Evolutionary conservation across 108 stramenopile species (phyloP).

Genomic region (Nitzschia putrida): DNA sequence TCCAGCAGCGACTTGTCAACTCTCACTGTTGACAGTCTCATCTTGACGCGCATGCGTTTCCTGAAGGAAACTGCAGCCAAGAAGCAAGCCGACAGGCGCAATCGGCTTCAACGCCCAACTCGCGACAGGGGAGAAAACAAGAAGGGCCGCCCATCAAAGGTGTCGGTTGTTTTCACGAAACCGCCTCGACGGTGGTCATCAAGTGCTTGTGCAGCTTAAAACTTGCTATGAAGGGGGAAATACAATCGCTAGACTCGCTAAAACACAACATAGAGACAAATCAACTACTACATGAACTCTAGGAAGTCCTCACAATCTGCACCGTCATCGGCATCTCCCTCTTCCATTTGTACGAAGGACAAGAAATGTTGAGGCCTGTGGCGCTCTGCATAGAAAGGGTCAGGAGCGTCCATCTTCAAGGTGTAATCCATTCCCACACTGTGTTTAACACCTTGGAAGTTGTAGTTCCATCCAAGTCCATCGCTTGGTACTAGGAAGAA

Average conservation of each 20-base stretch:
- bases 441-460: conserved; percentile 98
- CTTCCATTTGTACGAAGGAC: conserved; percentile 96
- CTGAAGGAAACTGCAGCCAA: not conserved
- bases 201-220: conserved; percentile 3
- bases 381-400: conserved; percentile 93
- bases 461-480: conserved; percentile 97
- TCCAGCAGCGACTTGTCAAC: not conserved
- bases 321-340: conserved; percentile 75
- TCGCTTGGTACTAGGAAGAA: conserved; percentile 97
- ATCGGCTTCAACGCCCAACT: too few species aligned
- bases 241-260: not conserved
- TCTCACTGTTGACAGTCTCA: conserved; percentile 10
- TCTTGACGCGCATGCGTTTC: conserved; percentile 19
- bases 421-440: conserved; percentile 88
- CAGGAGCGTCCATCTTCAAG: conserved; percentile 88
- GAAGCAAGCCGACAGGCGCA: too few species aligned
- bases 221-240: not conserved
- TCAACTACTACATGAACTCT: conserved; percentile 34
- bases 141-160: not conserved
- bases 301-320: conserved; percentile 92
- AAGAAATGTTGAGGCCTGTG: conserved; percentile 98
- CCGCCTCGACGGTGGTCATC: not conserved
- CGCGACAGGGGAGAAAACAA: not conserved
- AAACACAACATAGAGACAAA: not conserved
- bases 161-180: not conserved